These are phyloP conservation scores for Aspergillus sparsus DNA, from an alignment of 495 filamentous ascomycete genomes.

Conservation along the genomic window DNA sequence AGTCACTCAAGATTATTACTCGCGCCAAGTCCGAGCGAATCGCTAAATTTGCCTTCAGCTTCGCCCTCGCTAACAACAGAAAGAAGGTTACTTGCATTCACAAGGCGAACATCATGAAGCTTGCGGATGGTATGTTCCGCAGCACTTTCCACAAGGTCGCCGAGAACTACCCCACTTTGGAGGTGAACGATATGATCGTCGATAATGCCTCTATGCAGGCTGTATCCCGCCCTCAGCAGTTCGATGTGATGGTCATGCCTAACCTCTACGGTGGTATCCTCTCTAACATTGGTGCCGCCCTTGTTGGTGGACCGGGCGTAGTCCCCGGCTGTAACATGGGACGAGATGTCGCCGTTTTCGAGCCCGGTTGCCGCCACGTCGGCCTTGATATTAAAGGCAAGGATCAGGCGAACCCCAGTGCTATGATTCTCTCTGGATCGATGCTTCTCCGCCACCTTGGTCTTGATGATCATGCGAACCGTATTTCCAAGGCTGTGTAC, in stretches of 20 bases:
- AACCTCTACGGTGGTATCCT: conserved; percentile 99
- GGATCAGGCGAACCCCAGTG: conserved; percentile 97
- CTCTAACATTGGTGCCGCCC: conserved; percentile 96
- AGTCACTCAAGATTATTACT: conserved; percentile 99
- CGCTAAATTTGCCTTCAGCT: conserved; percentile 96
- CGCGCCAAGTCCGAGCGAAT: conserved; percentile 98
- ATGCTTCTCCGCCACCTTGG: conserved; percentile 97
- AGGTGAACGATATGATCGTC: conserved; percentile 98
- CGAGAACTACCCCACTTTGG: conserved; percentile 88
- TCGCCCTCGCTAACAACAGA: conserved; percentile 95
- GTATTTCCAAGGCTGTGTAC: conserved; percentile 96
- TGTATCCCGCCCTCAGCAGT: conserved; percentile 93
- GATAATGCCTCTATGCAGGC: conserved; percentile 99
- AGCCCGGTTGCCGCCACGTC: conserved; percentile 97
- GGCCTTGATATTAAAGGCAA: conserved; percentile 99
- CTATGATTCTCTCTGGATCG: conserved; percentile 87
- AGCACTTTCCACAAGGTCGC: conserved; percentile 92
- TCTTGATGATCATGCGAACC: conserved; percentile 94
- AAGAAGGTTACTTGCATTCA: conserved; percentile 99
- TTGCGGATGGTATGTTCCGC: conserved; percentile 97
- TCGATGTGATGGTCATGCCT: conserved; percentile 99
- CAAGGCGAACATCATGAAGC: conserved; percentile 99
- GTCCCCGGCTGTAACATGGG: conserved; percentile 99
- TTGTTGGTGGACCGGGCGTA: conserved; percentile 96
- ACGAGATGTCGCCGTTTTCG: conserved; percentile 95